A percentile compares a stretch with the other conserved stretches of the same genome.
Evolutionary conservation across 306 rosid genomes (phyloP).

Genomic region (Medicago arabica): DNA sequence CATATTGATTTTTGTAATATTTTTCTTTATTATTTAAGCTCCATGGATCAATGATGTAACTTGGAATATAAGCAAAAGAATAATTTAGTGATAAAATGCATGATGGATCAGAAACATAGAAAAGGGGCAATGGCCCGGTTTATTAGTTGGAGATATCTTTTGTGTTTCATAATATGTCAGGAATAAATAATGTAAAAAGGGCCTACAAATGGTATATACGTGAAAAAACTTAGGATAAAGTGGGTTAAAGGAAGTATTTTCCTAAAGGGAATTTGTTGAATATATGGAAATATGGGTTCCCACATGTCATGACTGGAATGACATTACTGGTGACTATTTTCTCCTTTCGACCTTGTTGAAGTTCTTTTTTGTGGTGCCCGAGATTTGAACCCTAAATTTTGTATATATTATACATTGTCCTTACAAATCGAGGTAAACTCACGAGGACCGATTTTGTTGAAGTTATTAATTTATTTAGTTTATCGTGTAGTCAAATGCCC

Average conservation of each 20-base stretch:
- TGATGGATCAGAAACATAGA: slow-evolving; percentile 32
- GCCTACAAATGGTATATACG: slow-evolving; percentile 38
- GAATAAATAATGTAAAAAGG: slow-evolving; percentile 48
- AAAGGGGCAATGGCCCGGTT: background rate
- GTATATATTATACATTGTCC: no score
- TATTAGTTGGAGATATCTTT: slow-evolving; percentile 41
- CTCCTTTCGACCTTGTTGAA: background rate
- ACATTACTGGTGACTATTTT: background rate
- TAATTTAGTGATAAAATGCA: slow-evolving; percentile 22
- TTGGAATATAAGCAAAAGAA: slow-evolving; percentile 48
- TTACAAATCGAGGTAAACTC: no score
- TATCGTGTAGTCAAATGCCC: no score
- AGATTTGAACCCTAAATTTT: no score
- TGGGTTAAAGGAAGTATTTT: background rate
- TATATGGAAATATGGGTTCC: background rate
- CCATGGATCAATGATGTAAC: slow-evolving; percentile 44
- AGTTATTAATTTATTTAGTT: no score
- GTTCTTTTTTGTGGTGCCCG: no score
- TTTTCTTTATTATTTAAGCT: background rate
- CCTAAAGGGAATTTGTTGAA: background rate
- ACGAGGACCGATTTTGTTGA: no score
- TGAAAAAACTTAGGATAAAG: background rate
- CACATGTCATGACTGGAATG: background rate
- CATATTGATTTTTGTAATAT: background rate
- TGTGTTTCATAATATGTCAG: slow-evolving; percentile 49